phyloP scores from a whole-genome alignment of 2,329 filamentous ascomycete genomes.

The Lachnellula subtilissima region DNA sequence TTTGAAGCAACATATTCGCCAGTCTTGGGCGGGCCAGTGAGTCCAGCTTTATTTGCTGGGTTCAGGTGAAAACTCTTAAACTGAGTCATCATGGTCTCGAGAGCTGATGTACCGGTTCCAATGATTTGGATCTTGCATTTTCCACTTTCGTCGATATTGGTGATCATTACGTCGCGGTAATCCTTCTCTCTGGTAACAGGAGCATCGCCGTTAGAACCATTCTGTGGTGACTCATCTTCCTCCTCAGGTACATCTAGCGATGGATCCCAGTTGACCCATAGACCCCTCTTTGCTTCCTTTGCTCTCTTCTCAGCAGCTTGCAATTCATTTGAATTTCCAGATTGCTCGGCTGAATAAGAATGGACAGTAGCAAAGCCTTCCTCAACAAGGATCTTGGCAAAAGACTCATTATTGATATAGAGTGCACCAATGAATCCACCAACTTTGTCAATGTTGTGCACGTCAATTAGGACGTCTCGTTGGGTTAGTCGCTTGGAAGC shows the following conservation, averaged over 20 bases:
- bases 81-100: conserved; percentile 83
- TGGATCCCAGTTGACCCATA: conserved; percentile 95
- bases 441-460: conserved; percentile 91
- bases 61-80: conserved; percentile 90
- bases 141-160: conserved; percentile 77
- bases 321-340: conserved; percentile 81
- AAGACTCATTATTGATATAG: conserved; percentile 91
- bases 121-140: conserved; percentile 89
- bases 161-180: conserved; percentile 91
- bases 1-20: conserved; percentile 88
- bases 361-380: conserved; percentile 92
- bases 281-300: conserved; percentile 79
- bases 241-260: conserved; percentile 69
- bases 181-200: conserved; percentile 65
- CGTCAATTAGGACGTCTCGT: conserved; percentile 91
- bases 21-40: conserved; percentile 75
- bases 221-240: conserved; percentile 43
- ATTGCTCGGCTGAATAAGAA: conserved; percentile 92
- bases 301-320: conserved; percentile 82
- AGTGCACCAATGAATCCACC: conserved; percentile 95
- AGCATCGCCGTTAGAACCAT: conserved; percentile 49
- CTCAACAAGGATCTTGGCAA: conserved; percentile 87
- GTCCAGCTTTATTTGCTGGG: conserved; percentile 69
- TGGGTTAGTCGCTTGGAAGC: conserved; percentile 86
- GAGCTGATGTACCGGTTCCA: conserved; percentile 75